These are phyloP conservation scores for Terana coerulea DNA, from an alignment of 768 basidiomycete species.

Conservation along the genomic window DNA sequence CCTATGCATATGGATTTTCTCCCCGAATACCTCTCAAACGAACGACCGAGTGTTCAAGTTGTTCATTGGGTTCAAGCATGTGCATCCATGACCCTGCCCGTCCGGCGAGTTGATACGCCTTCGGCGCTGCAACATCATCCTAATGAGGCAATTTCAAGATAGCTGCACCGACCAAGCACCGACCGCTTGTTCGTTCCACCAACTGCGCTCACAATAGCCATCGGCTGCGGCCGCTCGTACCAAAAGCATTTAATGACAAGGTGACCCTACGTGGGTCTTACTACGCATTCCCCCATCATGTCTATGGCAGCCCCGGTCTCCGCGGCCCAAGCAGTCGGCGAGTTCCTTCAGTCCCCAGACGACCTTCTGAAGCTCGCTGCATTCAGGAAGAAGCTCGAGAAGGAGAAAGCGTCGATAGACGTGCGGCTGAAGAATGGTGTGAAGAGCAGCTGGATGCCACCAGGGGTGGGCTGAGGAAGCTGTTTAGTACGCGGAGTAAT, in stretches of 20 bases:
- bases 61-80: too few species aligned
- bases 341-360: conserved; percentile 90
- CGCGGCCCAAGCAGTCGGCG: conserved; percentile 82
- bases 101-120: too few species aligned
- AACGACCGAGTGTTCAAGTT: too few species aligned
- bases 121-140: too few species aligned
- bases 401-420: conserved; percentile 94
- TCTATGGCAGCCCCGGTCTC: conserved; percentile 43
- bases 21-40: not conserved
- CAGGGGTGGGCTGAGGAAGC: conserved; percentile 78
- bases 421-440: conserved; percentile 86
- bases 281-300: not conserved
- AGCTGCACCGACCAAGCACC: too few species aligned
- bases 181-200: too few species aligned
- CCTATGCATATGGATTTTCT: not conserved
- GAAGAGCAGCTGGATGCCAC: conserved; percentile 92
- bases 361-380: conserved; percentile 87
- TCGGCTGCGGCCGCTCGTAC: not conserved
- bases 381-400: conserved; percentile 91
- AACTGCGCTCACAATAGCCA: too few species aligned
- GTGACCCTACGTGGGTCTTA: not conserved
- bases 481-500: conserved; percentile 71
- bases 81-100: too few species aligned
- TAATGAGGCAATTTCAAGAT: too few species aligned
- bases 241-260: not conserved